Conservation (phyloP, 768 basidiomycete genomes). For the Daedaleopsis nitida region DNA sequence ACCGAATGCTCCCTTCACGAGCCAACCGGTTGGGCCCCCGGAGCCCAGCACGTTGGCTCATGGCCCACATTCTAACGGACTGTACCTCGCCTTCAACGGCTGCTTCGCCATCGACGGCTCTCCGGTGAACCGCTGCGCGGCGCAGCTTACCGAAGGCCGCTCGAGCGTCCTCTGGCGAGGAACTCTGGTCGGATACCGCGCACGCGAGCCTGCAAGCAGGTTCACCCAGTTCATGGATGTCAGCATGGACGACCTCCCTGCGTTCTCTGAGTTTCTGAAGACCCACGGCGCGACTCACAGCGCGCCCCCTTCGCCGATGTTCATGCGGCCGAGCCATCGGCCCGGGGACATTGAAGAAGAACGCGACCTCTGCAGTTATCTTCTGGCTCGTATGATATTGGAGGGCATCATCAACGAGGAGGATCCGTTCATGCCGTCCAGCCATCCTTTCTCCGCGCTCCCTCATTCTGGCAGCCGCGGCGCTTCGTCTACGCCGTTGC, state of each 20-base stretch:
- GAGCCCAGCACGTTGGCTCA: background rate
- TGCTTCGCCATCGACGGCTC: background rate
- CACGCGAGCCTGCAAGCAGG: background rate
- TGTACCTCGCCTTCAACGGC: slow-evolving; percentile 8
- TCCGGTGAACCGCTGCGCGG: slow-evolving; percentile 1
- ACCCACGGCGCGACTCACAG: background rate
- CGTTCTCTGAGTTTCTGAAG: background rate
- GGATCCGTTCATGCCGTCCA: too few relatives aligned
- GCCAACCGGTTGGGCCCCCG: background rate
- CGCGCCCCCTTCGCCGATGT: background rate
- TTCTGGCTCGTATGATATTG: too few relatives aligned
- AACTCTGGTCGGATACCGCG: slow-evolving; percentile 3
- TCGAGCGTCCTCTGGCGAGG: background rate
- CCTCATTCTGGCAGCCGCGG: too few relatives aligned
- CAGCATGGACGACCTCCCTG: background rate
- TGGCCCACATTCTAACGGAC: background rate
- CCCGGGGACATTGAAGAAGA: too few relatives aligned
- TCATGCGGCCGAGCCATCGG: background rate
- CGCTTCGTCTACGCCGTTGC: too few relatives aligned
- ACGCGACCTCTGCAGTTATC: too few relatives aligned
- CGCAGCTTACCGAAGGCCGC: background rate
- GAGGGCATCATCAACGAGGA: too few relatives aligned
- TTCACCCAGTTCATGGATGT: slow-evolving; percentile 7
- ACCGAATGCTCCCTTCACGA: background rate
- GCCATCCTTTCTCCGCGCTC: too few relatives aligned